Evolutionary conservation across 768 basidiomycete species (phyloP).

Genomic region (Boletus subcaerulescens): DNA sequence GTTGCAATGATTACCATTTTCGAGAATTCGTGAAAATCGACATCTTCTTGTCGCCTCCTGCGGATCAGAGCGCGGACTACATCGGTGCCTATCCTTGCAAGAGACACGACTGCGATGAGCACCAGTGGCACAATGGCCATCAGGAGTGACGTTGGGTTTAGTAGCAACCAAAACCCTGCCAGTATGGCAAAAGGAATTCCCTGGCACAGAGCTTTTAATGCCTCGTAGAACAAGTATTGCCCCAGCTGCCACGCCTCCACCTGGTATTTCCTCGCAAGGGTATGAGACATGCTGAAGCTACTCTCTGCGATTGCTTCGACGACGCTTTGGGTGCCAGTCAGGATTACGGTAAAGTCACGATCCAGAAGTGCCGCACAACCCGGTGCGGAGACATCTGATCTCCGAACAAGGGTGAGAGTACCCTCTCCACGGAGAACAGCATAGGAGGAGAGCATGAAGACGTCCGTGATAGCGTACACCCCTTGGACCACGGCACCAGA

Average conservation of each 20-base stretch:
- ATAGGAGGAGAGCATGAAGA: not conserved
- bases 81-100: not conserved
- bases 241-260: not conserved
- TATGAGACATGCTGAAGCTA: not conserved
- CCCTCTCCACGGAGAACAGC: not conserved
- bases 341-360: not conserved
- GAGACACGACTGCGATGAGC: not conserved
- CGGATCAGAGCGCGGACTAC: not conserved
- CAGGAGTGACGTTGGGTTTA: not conserved
- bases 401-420: slow-evolving; percentile 1
- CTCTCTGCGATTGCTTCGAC: slow-evolving; percentile 6
- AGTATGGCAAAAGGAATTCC: not conserved
- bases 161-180: not conserved
- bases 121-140: not conserved
- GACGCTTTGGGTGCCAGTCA: not conserved
- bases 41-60: not conserved
- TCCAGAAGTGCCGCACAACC: slow-evolving; percentile 2
- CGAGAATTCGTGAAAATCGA: not conserved
- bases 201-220: not conserved
- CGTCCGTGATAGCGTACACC: not conserved
- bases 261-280: not conserved
- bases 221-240: not conserved
- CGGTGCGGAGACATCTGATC: not conserved
- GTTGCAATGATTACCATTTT: not conserved
- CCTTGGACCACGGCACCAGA: not conserved